Base-by-base conservation (phyloP, 371 early-diverging fungal genomes). In the Actinomortierella wolfii region DNA sequence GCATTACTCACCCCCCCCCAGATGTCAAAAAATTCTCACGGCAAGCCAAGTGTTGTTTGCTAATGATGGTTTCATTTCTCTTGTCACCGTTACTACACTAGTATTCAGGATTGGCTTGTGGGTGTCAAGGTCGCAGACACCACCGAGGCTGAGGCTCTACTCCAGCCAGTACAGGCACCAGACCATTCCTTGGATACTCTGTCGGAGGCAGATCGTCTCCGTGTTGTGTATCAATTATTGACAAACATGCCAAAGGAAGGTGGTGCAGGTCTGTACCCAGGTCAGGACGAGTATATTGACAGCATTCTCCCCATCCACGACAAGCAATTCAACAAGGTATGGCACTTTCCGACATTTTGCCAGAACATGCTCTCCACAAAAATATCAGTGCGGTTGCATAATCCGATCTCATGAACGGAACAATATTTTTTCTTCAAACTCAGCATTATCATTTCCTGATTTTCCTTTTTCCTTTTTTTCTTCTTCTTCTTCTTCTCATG, bases 271-370 rank as follows among this genome's bases (percentile, higher is more conserved):
- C 81, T 92, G 46, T 77, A 84, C 44, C 76, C 83, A 1, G 75
- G 79, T 17, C 57, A 78, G 0, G 84, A 86, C 58, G 79, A 79
- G 8, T 88, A 70, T 67, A 82, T 90, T 3, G 88, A 87, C n/a
- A 83, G 86, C 23, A 81, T 95, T 28, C 83, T 91, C 48, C 88
- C 92, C 14, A 76, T 93, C 53, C 94, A 96, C 57, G 87, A 94
- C 68, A 80, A 83, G 39, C 76, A 81, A 23, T 92, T 90, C 64
- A 87, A 93, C 74, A 79, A 85, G 61, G 90, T 87, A 84, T 48
- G 55, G 23, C 25, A 2, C 26, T 56, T 15, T 46, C 8, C 21
- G 20, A 20, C 47, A 18, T 8, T 8, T 21, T 9, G 21, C 21
- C 1, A 47, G 8, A 47, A 47, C 2, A 9, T 21, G 47, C 47